These are phyloP conservation scores for Flaveria bidentis DNA, from an alignment of 129 eudicot genomes.

Conservation along the genomic window DNA sequence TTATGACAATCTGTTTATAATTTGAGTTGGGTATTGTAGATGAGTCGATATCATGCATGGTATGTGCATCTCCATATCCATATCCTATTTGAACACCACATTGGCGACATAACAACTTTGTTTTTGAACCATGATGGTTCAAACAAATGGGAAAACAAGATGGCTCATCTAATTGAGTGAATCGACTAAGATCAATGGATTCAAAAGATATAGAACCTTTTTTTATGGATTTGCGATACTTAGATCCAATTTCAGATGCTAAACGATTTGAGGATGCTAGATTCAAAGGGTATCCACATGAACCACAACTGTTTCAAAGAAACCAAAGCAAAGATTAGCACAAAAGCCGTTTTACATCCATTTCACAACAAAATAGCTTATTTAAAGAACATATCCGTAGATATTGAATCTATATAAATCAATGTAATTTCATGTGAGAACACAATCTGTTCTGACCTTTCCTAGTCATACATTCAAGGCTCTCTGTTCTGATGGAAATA, in stretches of 20 bases:
- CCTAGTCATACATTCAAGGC: too few relatives aligned
- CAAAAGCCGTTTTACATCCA: slow-evolving; percentile 2
- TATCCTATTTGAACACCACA: slow-evolving; percentile 67
- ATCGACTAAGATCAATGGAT: slow-evolving; percentile 72
- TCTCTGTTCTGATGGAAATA: too few relatives aligned
- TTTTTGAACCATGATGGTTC: slow-evolving; percentile 50
- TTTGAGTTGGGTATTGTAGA: slow-evolving; percentile 49
- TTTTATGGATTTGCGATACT: slow-evolving; percentile 60
- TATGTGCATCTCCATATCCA: slow-evolving; percentile 51
- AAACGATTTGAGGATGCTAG: slow-evolving; percentile 58
- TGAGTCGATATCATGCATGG: slow-evolving; percentile 50
- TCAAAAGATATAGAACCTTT: slow-evolving; percentile 68
- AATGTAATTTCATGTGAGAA: neutral
- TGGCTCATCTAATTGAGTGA: slow-evolving; percentile 66
- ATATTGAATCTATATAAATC: neutral
- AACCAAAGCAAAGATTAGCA: slow-evolving; percentile 17
- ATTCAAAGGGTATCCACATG: slow-evolving; percentile 80
- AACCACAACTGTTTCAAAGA: slow-evolving; percentile 63
- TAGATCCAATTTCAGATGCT: slow-evolving; percentile 63
- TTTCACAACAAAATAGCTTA: neutral
- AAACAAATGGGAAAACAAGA: slow-evolving; percentile 60
- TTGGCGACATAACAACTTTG: slow-evolving; percentile 71
- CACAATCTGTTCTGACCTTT: too few relatives aligned
- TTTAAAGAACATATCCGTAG: neutral
- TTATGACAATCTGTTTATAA: slow-evolving; percentile 55